phyloP scores from a whole-genome alignment of 1,139 yeast genomes.

The Sugiyamaella japonica region DNA sequence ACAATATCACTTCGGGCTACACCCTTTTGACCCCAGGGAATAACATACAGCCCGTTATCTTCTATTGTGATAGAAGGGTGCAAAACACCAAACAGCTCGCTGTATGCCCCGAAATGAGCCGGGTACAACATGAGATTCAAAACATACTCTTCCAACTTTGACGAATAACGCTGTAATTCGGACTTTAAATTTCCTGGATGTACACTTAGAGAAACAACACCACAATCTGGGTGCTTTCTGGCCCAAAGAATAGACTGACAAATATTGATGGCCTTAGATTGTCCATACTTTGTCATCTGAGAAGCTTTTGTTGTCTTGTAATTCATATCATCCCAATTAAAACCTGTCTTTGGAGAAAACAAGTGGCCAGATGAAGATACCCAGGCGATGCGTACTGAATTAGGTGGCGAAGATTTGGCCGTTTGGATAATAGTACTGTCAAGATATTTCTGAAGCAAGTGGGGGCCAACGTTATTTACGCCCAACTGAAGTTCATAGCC shows the following conservation, averaged over 20 bases:
- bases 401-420: slow-evolving; percentile 30
- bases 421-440: slow-evolving; percentile 47
- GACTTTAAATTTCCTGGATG: slow-evolving; percentile 52
- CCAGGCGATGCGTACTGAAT: slow-evolving; percentile 47
- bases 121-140: slow-evolving; percentile 8
- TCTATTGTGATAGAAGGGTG: slow-evolving; percentile 41
- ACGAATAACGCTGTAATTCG: slow-evolving; percentile 44
- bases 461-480: slow-evolving; percentile 54
- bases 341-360: slow-evolving; percentile 31
- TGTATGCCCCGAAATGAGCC: slow-evolving; percentile 44
- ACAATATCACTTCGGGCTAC: slow-evolving; percentile 30
- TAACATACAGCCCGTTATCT: slow-evolving; percentile 40
- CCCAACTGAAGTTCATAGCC: slow-evolving; percentile 54
- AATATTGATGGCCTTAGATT: slow-evolving; percentile 50
- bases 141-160: slow-evolving; percentile 7
- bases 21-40: slow-evolving; percentile 34
- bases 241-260: slow-evolving; percentile 50
- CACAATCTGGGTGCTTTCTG: slow-evolving; percentile 39
- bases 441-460: slow-evolving; percentile 48
- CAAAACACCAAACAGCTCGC: slow-evolving; percentile 46
- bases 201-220: slow-evolving; percentile 43
- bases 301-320: background rate
- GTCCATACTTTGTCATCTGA: slow-evolving; percentile 41
- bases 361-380: slow-evolving; percentile 48
- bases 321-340: slow-evolving; percentile 23